phyloP scores from a whole-genome alignment of 257 asterid species.

The Vinca minor region DNA sequence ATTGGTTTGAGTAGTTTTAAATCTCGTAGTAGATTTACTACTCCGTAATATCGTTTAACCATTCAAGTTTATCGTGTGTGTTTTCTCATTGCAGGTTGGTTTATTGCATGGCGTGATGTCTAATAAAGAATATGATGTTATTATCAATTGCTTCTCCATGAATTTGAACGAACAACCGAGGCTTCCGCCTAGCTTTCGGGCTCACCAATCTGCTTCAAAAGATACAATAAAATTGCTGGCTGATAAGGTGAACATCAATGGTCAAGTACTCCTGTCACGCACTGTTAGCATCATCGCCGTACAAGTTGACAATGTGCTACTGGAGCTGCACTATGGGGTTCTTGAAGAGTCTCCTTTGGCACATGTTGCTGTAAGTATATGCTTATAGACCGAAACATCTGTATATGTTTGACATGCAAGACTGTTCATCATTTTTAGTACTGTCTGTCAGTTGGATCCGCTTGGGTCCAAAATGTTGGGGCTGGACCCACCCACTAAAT shows the following conservation, averaged over 20 bases:
- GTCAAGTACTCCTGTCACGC: constrained; percentile 90
- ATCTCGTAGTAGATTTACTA: neutral
- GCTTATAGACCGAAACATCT: too few species aligned
- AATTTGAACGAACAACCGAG: constrained; percentile 76
- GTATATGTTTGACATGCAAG: too few species aligned
- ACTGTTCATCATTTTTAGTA: too few species aligned
- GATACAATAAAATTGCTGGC: constrained; percentile 83
- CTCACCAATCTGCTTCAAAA: constrained; percentile 62
- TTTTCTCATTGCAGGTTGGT: constrained; percentile 61
- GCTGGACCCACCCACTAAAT: too few species aligned
- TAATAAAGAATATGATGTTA: constrained; percentile 77
- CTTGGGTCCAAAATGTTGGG: too few species aligned
- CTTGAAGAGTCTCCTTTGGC: constrained; percentile 87
- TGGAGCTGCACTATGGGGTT: constrained; percentile 77
- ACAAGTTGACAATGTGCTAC: constrained; percentile 62
- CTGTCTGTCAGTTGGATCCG: too few species aligned
- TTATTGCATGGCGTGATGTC: constrained; percentile 82
- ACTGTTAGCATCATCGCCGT: constrained; percentile 80
- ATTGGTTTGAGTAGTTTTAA: neutral
- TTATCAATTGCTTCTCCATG: constrained; percentile 78
- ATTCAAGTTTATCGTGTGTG: neutral
- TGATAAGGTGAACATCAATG: constrained; percentile 80
- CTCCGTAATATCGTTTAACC: neutral
- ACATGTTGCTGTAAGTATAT: constrained; percentile 75
- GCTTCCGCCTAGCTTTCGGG: constrained; percentile 90